A percentile compares a stretch with the other conserved stretches of the same genome.
These are phyloP conservation scores for Thielaviopsis ethacetica DNA, from an alignment of 2,329 filamentous ascomycete genomes.

Conservation along the genomic window DNA sequence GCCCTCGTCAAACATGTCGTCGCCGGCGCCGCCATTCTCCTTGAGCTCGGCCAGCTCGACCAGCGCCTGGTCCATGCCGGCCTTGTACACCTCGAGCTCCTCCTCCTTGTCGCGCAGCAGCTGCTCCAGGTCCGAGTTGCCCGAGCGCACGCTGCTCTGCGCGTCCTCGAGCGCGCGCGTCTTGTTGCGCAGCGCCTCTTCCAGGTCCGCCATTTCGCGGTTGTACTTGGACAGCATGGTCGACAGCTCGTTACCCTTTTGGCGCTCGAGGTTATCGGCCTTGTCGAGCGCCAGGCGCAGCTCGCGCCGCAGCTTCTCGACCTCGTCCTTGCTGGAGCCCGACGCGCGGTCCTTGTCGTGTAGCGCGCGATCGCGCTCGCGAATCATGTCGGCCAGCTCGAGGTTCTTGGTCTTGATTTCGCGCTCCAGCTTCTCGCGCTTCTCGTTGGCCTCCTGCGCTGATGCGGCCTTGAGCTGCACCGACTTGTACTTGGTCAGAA, in stretches of 20 bases:
- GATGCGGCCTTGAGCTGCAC: constrained; percentile 94
- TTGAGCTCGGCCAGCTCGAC: constrained; percentile 82
- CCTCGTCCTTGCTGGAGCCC: constrained; percentile 77
- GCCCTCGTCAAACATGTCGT: constrained; percentile 71
- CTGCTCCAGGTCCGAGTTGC: constrained; percentile 71
- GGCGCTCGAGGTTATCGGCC: constrained; percentile 79
- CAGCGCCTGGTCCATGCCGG: constrained; percentile 90
- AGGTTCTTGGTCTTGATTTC: constrained; percentile 99
- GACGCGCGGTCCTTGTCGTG: constrained; percentile 82
- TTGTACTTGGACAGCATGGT: constrained; percentile 93
- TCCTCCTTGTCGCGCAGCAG: constrained; percentile 88
- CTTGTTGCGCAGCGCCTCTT: constrained; percentile 82
- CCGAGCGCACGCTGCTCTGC: constrained; percentile 60
- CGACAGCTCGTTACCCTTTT: constrained; percentile 89
- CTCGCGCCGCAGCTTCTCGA: constrained; percentile 89
- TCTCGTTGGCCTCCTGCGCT: constrained; percentile 90
- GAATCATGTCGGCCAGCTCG: constrained; percentile 97
- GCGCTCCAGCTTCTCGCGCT: constrained; percentile 83
- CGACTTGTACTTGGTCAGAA: constrained; percentile 89
- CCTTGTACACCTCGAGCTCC: constrained; percentile 94
- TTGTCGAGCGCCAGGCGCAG: constrained; percentile 81
- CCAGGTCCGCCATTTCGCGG: constrained; percentile 88
- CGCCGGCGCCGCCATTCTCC: constrained; percentile 44
- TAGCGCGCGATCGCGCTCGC: constrained; percentile 81
- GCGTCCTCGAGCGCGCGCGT: constrained; percentile 72